Evolutionary conservation across 2,329 filamentous ascomycete genomes (phyloP).

Genomic region (Colletotrichum tanaceti): DNA sequence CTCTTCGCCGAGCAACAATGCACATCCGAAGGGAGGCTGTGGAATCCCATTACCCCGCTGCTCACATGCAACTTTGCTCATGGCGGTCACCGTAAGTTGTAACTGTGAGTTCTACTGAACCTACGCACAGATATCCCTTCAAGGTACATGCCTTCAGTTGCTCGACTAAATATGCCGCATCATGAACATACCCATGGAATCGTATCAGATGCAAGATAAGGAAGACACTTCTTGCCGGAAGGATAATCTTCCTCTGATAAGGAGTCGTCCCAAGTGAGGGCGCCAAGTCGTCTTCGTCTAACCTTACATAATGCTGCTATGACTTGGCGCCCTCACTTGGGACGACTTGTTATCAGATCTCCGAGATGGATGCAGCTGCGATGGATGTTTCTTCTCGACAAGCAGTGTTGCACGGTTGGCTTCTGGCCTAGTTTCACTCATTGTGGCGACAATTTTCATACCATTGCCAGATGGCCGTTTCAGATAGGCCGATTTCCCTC

Average conservation of each 20-base stretch:
- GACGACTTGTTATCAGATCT: slow-evolving; percentile 12
- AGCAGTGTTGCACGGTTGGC: neutral
- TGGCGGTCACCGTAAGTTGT: slow-evolving; percentile 14
- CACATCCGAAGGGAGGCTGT: slow-evolving; percentile 31
- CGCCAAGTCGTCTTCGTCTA: slow-evolving; percentile 13
- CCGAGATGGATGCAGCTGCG: neutral
- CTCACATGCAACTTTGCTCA: slow-evolving; percentile 9
- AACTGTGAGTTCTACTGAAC: slow-evolving; percentile 1
- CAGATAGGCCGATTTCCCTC: neutral
- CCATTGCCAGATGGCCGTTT: neutral
- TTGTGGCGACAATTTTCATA: too few species aligned
- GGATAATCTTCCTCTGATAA: slow-evolving; percentile 16
- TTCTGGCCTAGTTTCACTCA: neutral
- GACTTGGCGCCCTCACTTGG: slow-evolving; percentile 14
- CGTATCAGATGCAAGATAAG: slow-evolving; percentile 24
- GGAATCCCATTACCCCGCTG: slow-evolving; percentile 15
- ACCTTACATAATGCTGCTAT: slow-evolving; percentile 12
- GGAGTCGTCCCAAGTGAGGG: slow-evolving; percentile 10
- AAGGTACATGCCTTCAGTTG: slow-evolving; percentile 13
- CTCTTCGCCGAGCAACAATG: slow-evolving; percentile 2
- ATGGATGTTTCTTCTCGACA: neutral
- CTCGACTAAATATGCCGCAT: slow-evolving; percentile 13
- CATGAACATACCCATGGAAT: slow-evolving; percentile 1
- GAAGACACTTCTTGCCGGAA: slow-evolving; percentile 32
- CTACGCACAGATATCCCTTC: slow-evolving; percentile 4